A percentile compares a stretch with the other conserved stretches of the same genome.
These are phyloP conservation scores for Exophiala lecanii-corni DNA, from an alignment of 2,329 filamentous ascomycete genomes.

Conservation along the genomic window DNA sequence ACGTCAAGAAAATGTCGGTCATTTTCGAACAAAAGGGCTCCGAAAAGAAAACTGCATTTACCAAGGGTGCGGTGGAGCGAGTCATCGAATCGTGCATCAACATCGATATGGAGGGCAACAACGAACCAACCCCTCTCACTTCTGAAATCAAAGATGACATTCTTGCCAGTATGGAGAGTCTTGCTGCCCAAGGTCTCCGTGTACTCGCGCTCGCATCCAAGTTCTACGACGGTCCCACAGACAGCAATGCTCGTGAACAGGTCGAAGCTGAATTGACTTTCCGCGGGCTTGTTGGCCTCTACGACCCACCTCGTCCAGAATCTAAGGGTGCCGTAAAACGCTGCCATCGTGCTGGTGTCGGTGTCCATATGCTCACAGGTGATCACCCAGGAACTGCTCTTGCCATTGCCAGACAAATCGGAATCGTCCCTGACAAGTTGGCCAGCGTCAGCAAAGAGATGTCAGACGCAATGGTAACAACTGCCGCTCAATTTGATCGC, in stretches of 20 bases:
- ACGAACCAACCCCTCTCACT: conserved; percentile 42
- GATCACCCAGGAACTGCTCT: conserved; percentile 70
- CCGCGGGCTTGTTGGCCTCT: conserved; percentile 72
- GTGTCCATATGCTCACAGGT: conserved; percentile 73
- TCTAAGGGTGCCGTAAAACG: conserved; percentile 63
- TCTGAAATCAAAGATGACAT: conserved; percentile 54
- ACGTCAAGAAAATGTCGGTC: conserved; percentile 72
- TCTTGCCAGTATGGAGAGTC: conserved; percentile 63
- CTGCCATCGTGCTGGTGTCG: conserved; percentile 65
- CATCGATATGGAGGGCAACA: conserved; percentile 41
- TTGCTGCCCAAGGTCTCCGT: conserved; percentile 63
- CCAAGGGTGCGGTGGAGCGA: conserved; percentile 59
- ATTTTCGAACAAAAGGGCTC: conserved; percentile 47
- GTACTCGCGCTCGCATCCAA: conserved; percentile 63
- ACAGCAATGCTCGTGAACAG: conserved; percentile 43
- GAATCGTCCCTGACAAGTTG: conserved; percentile 61
- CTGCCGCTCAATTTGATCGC: conserved; percentile 69
- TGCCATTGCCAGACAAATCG: conserved; percentile 72
- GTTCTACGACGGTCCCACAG: conserved; percentile 28
- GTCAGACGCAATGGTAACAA: conserved; percentile 61
- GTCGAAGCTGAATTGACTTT: conserved; percentile 66
- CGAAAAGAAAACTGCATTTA: conserved; percentile 34
- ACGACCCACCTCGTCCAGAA: conserved; percentile 74
- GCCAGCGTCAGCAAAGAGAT: conserved; percentile 56
- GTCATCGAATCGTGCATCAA: conserved; percentile 59